A percentile compares a stretch with the other conserved stretches of the same genome.
These are phyloP conservation scores for Paecilomyces fulvus DNA, from an alignment of 2,329 filamentous ascomycete genomes.

Conservation along the genomic window DNA sequence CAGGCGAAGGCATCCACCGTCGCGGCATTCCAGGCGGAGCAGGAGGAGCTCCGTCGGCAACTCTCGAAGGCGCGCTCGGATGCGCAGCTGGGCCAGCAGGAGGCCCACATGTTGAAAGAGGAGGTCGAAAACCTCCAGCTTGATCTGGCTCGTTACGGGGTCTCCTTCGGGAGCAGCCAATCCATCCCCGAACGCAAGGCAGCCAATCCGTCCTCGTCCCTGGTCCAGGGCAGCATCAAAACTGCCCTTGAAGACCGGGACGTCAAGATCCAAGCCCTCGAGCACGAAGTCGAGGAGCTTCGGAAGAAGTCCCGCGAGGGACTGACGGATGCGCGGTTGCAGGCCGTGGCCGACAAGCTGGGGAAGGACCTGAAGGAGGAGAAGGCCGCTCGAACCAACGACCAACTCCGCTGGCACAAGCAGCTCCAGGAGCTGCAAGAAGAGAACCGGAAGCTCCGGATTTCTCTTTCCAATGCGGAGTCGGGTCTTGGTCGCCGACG, in stretches of 20 bases:
- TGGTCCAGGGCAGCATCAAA: background rate
- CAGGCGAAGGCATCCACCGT: background rate
- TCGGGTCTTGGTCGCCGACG: background rate
- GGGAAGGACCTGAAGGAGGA: slow-evolving; percentile 7
- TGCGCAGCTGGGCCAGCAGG: background rate
- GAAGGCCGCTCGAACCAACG: slow-evolving; percentile 7
- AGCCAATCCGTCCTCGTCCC: slow-evolving; percentile 5
- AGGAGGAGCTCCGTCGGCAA: slow-evolving; percentile 1
- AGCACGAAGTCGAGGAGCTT: slow-evolving; percentile 5
- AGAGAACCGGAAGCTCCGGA: slow-evolving; percentile 10
- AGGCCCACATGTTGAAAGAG: background rate
- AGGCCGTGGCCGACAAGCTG: slow-evolving; percentile 1
- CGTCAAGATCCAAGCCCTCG: slow-evolving; percentile 1
- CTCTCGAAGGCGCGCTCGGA: slow-evolving; percentile 1
- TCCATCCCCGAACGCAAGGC: slow-evolving; percentile 9
- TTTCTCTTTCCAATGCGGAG: slow-evolving; percentile 10
- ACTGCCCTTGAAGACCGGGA: background rate
- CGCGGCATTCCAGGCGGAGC: background rate
- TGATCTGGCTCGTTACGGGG: slow-evolving; percentile 6
- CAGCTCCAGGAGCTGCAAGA: slow-evolving; percentile 8
- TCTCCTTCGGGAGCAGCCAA: slow-evolving; percentile 2
- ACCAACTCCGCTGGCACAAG: slow-evolving; percentile 9
- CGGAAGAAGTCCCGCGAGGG: background rate
- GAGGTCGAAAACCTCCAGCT: slow-evolving; percentile 5
- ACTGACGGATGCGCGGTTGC: background rate